Percentiles rank a stretch among this genome's conserved stretches.
Evolutionary conservation across 1,139 yeast genomes (phyloP).

Genomic region (Candida glucosophila): DNA sequence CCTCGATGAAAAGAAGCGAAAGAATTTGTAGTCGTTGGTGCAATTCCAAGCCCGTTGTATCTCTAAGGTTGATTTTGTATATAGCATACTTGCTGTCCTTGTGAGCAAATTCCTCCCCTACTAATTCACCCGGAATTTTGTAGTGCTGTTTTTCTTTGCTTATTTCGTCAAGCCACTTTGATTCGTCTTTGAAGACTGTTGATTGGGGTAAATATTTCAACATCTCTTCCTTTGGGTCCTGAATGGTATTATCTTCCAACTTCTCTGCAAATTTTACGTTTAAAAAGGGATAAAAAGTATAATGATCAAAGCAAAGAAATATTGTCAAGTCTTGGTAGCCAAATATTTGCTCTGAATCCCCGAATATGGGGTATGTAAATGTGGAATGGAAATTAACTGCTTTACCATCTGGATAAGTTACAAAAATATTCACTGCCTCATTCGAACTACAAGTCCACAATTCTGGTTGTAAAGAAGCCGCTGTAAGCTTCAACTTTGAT

Average conservation of each 20-base stretch:
- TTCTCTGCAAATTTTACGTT: conserved; percentile 50
- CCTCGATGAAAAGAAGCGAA: conserved; percentile 81
- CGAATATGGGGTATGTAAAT: conserved; percentile 89
- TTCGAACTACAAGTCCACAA: conserved; percentile 65
- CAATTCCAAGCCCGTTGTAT: conserved; percentile 38
- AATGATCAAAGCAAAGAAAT: conserved; percentile 39
- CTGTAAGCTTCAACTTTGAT: conserved; percentile 4
- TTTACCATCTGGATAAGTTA: conserved; percentile 48
- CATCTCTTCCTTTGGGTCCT: conserved; percentile 45
- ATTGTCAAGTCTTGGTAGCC: conserved; percentile 68
- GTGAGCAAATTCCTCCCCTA: conserved; percentile 22
- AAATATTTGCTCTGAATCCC: conserved; percentile 81
- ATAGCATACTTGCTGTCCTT: conserved; percentile 24
- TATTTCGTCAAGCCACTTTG: conserved; percentile 52
- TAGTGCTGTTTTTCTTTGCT: conserved; percentile 37
- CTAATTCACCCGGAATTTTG: conserved; percentile 41
- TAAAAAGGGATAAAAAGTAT: conserved; percentile 37
- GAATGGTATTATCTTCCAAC: conserved; percentile 41
- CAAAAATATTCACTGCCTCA: conserved; percentile 46
- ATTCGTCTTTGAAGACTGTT: conserved; percentile 55
- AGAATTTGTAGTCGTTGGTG: conserved; percentile 71
- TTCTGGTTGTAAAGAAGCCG: conserved; percentile 39
- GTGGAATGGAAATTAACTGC: conserved; percentile 55
- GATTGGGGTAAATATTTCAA: conserved; percentile 52
- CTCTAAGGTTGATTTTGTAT: conserved; percentile 32